Evolutionary conservation across 495 filamentous ascomycete genomes (phyloP).

Genomic region (Xylaria cubensis): DNA sequence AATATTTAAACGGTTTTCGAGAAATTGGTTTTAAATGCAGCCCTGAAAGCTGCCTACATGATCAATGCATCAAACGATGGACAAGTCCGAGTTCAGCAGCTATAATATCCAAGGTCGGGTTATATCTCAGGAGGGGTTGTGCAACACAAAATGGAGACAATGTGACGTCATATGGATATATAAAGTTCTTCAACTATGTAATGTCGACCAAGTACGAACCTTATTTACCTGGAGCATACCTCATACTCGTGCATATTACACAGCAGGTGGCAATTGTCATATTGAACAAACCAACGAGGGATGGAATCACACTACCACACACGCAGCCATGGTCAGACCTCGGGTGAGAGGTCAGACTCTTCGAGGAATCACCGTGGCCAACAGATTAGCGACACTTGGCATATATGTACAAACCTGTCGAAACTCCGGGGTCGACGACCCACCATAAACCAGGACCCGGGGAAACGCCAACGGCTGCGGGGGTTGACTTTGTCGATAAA

Average conservation of each 20-base stretch:
- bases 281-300: neutral
- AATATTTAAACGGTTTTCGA: neutral
- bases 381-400: too few species aligned
- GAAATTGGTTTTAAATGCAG: neutral
- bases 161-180: neutral
- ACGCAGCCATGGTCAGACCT: too few species aligned
- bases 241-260: neutral
- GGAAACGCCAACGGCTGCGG: neutral
- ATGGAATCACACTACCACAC: too few species aligned
- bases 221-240: neutral
- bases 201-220: neutral
- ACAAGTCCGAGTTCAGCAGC: neutral
- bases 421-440: neutral
- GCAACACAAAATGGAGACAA: neutral
- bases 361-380: too few species aligned
- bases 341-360: too few species aligned
- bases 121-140: neutral
- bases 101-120: neutral
- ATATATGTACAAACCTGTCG: too few species aligned
- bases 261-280: neutral
- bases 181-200: neutral
- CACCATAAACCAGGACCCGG: neutral
- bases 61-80: neutral
- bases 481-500: too few species aligned
- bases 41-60: conserved; percentile 4